Evolutionary conservation across 1,284 basidiomycete genomes (phyloP), one percentile per base, ranked within the genome.

Genomic region (Sporisorium scitamineum): DNA sequence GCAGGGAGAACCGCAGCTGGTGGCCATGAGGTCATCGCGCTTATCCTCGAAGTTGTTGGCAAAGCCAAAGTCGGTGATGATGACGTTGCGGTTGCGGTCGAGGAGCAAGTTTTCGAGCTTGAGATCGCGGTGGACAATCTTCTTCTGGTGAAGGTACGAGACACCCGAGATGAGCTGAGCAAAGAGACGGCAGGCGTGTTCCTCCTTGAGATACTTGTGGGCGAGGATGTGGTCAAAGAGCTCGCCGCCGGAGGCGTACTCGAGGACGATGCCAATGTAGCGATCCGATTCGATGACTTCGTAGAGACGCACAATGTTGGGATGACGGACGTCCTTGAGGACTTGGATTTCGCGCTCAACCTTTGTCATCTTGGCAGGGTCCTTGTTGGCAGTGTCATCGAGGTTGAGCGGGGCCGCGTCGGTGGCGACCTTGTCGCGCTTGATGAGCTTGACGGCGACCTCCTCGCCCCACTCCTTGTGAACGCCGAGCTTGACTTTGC

Each of bases 201-300:
- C 91, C 86, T 99, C 97, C 79, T 93, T 92, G 80, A 99, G 91
- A 86, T 97, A 98, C 53, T 95, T 93, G 87, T 98, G 97, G 26
- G 96, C 96, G 53, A 99, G 90, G 85, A 99, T 99, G 87, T 98
- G 94, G 87, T 99, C 97, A 86, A 99, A 99, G 20, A 99, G 90
- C 87, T 99, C 97, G 60, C 97, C 97, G 88, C 89, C 89, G 1
- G 94, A 95, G 42, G 96, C 97, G 85, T 97, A 99, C 86, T 99
- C 97, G 77, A 99, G 90, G 76, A 99, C 97, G 85, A 99, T 99
- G 44, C 97, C 97, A 80, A 99, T 98, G 88, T 98, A 99, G 87
- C 97, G 97, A 88, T 98, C 96, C 2, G 97, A 98, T 87, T 99
- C 95, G 80, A 99, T 97, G 42, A 98, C 95, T 86, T 99, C 97